A percentile compares a stretch with the other conserved stretches of the same genome.
phyloP scores from a whole-genome alignment of 2,329 filamentous ascomycete species.

The Stromatinia cepivora region DNA sequence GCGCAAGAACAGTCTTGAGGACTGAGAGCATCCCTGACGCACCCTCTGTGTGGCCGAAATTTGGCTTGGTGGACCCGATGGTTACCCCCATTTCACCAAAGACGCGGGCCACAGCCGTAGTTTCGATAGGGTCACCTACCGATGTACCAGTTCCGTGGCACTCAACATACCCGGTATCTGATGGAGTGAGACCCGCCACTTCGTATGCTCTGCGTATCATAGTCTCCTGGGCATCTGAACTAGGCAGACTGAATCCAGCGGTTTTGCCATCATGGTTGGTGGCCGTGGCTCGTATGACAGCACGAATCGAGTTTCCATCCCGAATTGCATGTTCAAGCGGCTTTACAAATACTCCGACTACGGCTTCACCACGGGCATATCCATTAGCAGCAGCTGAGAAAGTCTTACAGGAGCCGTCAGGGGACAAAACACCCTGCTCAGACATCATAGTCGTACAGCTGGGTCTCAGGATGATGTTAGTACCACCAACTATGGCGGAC shows the following conservation, averaged over 20 bases:
- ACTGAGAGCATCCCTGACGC: constrained; percentile 34
- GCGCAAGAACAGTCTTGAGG: constrained; percentile 44
- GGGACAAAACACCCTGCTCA: constrained; percentile 39
- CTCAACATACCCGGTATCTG: background rate
- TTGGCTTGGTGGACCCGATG: constrained; percentile 30
- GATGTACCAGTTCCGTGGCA: constrained; percentile 25
- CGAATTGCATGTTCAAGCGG: constrained; percentile 55
- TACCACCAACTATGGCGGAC: background rate
- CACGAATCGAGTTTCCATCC: constrained; percentile 58
- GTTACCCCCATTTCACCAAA: background rate
- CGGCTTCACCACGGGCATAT: constrained; percentile 63
- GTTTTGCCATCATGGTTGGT: constrained; percentile 43
- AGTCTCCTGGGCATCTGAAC: background rate
- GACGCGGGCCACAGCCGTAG: constrained; percentile 13
- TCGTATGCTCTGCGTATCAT: background rate
- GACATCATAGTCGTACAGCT: constrained; percentile 26
- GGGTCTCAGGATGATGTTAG: constrained; percentile 17
- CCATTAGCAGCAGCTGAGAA: constrained; percentile 60
- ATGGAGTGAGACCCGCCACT: background rate
- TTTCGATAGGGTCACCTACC: constrained; percentile 28
- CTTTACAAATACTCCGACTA: constrained; percentile 59
- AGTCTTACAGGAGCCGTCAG: constrained; percentile 42
- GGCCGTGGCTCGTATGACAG: constrained; percentile 53
- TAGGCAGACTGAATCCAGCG: background rate
- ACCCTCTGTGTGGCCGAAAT: constrained; percentile 37